Conservation (phyloP, 768 basidiomycete genomes). For the Russula sp. region DNA sequence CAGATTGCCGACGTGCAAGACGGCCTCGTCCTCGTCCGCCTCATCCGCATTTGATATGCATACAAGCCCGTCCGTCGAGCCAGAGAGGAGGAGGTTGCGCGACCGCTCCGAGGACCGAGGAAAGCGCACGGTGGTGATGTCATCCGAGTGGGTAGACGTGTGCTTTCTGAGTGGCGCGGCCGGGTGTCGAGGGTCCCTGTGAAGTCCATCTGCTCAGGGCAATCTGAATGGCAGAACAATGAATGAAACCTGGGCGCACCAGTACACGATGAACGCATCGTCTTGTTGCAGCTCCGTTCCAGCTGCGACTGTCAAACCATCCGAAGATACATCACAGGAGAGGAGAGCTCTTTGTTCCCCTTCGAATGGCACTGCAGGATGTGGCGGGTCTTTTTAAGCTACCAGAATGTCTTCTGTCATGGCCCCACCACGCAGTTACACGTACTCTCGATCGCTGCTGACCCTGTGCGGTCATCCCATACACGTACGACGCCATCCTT, state of each 20-base stretch:
- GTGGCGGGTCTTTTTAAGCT: constrained; percentile 32
- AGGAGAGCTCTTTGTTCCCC: constrained; percentile 44
- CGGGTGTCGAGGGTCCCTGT: constrained; percentile 83
- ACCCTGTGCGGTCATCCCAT: constrained; percentile 64
- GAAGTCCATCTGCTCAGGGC: background rate
- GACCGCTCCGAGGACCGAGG: constrained; percentile 15
- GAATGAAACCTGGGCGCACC: constrained; percentile 40
- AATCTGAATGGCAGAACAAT: constrained; percentile 10
- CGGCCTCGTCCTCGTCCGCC: constrained; percentile 83
- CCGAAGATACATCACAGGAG: constrained; percentile 62
- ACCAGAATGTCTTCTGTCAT: constrained; percentile 28
- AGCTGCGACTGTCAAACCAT: constrained; percentile 70
- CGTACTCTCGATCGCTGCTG: constrained; percentile 57
- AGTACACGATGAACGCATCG: constrained; percentile 80
- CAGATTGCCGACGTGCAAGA: constrained; percentile 77
- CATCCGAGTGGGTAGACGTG: constrained; percentile 86
- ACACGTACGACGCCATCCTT: constrained; percentile 64
- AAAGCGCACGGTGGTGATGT: constrained; percentile 72
- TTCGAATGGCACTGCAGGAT: constrained; percentile 42
- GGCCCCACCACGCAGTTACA: constrained; percentile 14
- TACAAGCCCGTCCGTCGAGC: constrained; percentile 80
- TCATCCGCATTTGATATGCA: constrained; percentile 67
- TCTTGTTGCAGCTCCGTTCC: constrained; percentile 79
- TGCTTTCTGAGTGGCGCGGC: constrained; percentile 66
- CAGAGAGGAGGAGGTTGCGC: constrained; percentile 53